A percentile compares a stretch with the other conserved stretches of the same genome.
These are phyloP conservation scores for Lasiosphaeriaceae sp. DNA, from an alignment of 495 filamentous ascomycete species.

Conservation along the genomic window DNA sequence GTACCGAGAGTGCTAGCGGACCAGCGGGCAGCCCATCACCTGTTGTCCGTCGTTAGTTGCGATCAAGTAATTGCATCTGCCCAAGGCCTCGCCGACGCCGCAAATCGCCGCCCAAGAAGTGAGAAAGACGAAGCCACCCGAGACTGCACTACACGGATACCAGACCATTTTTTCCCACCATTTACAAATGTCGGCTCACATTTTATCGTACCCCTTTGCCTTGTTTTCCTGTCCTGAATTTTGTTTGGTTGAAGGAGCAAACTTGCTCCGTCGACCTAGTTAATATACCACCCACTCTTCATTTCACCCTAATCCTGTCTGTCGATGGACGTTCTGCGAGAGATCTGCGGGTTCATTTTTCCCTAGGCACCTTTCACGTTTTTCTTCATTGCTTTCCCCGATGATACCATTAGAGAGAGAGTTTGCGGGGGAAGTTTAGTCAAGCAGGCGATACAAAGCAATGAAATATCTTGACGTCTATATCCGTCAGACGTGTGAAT, in stretches of 20 bases:
- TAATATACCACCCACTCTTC: slow-evolving; percentile 16
- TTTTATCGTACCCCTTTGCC: slow-evolving; percentile 1
- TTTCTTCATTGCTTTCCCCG: slow-evolving; percentile 4
- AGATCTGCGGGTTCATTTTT: background rate
- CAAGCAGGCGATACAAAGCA: background rate
- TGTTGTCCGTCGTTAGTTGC: slow-evolving; percentile 21
- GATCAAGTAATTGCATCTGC: slow-evolving; percentile 9
- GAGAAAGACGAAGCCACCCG: background rate
- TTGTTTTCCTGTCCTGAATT: background rate
- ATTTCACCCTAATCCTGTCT: slow-evolving; percentile 8
- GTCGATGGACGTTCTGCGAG: background rate
- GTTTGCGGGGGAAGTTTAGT: slow-evolving; percentile 5
- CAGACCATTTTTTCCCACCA: background rate
- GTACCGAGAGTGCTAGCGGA: slow-evolving; percentile 28
- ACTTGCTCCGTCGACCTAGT: slow-evolving; percentile 5
- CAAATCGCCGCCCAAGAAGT: background rate
- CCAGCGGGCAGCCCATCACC: slow-evolving; percentile 17
- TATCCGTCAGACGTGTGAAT: too few relatives aligned
- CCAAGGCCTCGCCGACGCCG: background rate
- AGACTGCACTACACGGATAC: background rate
- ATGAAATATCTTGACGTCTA: background rate
- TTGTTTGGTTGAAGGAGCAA: background rate
- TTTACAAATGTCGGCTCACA: background rate
- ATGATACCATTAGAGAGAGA: slow-evolving; percentile 25
- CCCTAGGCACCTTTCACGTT: background rate